These are phyloP conservation scores for Barnettozyma populi DNA, from an alignment of 805 yeast genomes.

Conservation along the genomic window DNA sequence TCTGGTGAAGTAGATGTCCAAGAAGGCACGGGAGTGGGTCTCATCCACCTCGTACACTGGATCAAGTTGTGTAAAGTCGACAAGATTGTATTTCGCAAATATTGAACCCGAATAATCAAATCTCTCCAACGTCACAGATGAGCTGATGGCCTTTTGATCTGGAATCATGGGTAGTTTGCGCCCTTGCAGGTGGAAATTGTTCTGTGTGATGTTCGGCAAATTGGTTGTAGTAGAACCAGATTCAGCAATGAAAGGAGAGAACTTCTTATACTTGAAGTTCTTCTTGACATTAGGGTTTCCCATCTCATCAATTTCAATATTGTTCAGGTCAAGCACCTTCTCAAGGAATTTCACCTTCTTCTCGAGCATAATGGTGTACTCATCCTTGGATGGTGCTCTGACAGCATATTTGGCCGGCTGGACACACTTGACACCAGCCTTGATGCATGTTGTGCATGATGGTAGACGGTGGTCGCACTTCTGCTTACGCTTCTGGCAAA, in stretches of 20 bases:
- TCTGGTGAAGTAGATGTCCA: conserved; percentile 51
- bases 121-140: conserved; percentile 25
- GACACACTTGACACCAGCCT: conserved; percentile 55
- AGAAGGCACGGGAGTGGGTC: conserved; percentile 41
- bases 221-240: background rate
- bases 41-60: conserved; percentile 51
- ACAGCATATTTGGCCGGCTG: conserved; percentile 57
- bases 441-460: conserved; percentile 59
- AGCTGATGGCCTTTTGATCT: conserved; percentile 6
- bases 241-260: conserved; percentile 30
- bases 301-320: conserved; percentile 22
- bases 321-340: conserved; percentile 34
- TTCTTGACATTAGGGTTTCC: conserved; percentile 25
- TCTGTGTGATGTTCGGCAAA: conserved; percentile 3
- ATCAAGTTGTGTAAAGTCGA: conserved; percentile 40
- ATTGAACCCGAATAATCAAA: conserved; percentile 36
- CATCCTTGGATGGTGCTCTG: conserved; percentile 43
- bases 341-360: conserved; percentile 49
- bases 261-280: conserved; percentile 33
- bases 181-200: conserved; percentile 8
- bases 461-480: conserved; percentile 64
- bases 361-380: conserved; percentile 52
- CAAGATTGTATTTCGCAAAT: conserved; percentile 42
- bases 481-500: conserved; percentile 55
- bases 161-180: conserved; percentile 8